These are phyloP conservation scores for Actinidia arguta DNA, from an alignment of 179 eudicot genomes.

Conservation along the genomic window DNA sequence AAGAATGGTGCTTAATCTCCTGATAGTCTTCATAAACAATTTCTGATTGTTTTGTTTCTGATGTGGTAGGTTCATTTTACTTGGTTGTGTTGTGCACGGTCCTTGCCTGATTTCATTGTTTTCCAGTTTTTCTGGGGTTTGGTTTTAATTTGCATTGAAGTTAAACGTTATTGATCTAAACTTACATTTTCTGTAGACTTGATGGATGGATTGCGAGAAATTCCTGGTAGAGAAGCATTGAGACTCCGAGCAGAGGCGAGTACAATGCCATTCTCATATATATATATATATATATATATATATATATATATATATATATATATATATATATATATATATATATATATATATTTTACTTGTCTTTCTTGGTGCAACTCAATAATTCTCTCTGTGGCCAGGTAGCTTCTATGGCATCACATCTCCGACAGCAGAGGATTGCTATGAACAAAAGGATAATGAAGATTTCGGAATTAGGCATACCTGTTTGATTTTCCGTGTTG, in stretches of 20 bases:
- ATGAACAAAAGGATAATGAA: constrained; percentile 61
- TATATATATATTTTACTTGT: background rate
- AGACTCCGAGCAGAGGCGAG: constrained; percentile 85
- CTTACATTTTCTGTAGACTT: constrained; percentile 44
- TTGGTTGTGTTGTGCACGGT: background rate
- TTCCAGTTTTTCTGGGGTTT: background rate
- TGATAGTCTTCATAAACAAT: background rate
- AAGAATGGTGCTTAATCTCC: background rate
- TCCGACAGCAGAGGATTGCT: constrained; percentile 58
- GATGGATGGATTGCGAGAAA: constrained; percentile 81
- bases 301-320: too few species aligned
- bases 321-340: too few species aligned
- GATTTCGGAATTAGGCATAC: constrained; percentile 79
- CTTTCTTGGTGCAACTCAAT: background rate
- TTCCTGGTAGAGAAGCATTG: constrained; percentile 85
- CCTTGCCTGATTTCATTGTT: background rate
- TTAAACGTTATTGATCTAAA: background rate
- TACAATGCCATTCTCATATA: background rate
- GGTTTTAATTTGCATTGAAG: constrained; percentile 9
- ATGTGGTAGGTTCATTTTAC: background rate
- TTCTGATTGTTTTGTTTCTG: background rate
- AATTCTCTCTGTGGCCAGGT: constrained; percentile 48
- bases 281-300: too few species aligned
- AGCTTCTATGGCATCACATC: constrained; percentile 80
- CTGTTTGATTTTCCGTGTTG: constrained; percentile 34